These are phyloP conservation scores for Boletus pseudopeckii DNA, from an alignment of 768 basidiomycete species.

Conservation along the genomic window DNA sequence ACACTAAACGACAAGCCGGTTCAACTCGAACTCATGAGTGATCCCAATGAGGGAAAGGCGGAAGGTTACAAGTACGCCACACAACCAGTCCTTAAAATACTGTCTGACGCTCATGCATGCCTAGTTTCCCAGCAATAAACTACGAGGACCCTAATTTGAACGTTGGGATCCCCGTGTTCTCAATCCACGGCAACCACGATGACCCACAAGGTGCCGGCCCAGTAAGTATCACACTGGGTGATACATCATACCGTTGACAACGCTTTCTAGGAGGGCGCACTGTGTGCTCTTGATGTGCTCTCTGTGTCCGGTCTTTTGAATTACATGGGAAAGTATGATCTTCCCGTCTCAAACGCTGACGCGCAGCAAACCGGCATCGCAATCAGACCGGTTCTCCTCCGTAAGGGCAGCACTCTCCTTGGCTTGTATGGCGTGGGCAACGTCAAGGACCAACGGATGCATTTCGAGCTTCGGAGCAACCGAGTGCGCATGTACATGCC, in stretches of 20 bases:
- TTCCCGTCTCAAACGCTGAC: slow-evolving; percentile 67
- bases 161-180: slow-evolving; percentile 94
- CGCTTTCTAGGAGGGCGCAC: slow-evolving; percentile 77
- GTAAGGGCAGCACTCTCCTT: slow-evolving; percentile 83
- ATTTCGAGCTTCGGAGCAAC: slow-evolving; percentile 91
- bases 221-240: slow-evolving; percentile 42
- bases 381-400: slow-evolving; percentile 84
- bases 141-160: slow-evolving; percentile 97
- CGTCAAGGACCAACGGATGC: slow-evolving; percentile 94
- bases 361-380: slow-evolving; percentile 72
- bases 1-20: slow-evolving; percentile 86
- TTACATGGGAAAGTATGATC: slow-evolving; percentile 96
- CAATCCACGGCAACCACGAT: slow-evolving; percentile 99
- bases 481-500: slow-evolving; percentile 98
- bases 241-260: neutral
- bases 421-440: slow-evolving; percentile 96
- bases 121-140: slow-evolving; percentile 92
- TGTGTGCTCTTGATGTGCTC: slow-evolving; percentile 92
- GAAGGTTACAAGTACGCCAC: slow-evolving; percentile 71
- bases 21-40: slow-evolving; percentile 87
- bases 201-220: slow-evolving; percentile 96
- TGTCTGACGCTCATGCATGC: neutral
- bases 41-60: slow-evolving; percentile 88
- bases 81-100: neutral
- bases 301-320: slow-evolving; percentile 93